A percentile compares a stretch with the other conserved stretches of the same genome.
These are phyloP conservation scores for Wickerhamomyces sp. DNA, from an alignment of 1,139 yeast species.

Conservation along the genomic window DNA sequence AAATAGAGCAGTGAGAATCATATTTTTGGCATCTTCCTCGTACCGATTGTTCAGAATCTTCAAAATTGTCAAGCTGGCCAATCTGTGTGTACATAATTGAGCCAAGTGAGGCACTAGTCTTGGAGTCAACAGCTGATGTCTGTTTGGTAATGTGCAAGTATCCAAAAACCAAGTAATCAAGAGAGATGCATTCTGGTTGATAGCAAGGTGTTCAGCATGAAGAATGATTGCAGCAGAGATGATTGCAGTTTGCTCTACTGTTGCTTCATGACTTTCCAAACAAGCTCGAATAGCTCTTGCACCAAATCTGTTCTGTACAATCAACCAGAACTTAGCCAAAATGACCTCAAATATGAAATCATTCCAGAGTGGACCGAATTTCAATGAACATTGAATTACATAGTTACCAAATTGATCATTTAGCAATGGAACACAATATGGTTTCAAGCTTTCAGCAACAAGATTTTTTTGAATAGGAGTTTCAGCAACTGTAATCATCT, in stretches of 20 bases:
- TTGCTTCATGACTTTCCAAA: conserved; percentile 66
- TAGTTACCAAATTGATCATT: conserved; percentile 97
- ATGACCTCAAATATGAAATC: conserved; percentile 87
- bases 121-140: conserved; percentile 51
- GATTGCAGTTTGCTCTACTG: conserved; percentile 64
- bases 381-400: conserved; percentile 89
- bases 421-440: conserved; percentile 80
- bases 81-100: conserved; percentile 72
- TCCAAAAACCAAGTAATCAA: conserved; percentile 93
- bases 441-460: conserved; percentile 68
- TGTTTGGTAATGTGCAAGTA: conserved; percentile 63
- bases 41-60: conserved; percentile 71
- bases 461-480: conserved; percentile 65
- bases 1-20: conserved; percentile 61
- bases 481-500: conserved; percentile 73
- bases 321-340: conserved; percentile 71
- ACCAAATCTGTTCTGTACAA: conserved; percentile 89
- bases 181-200: conserved; percentile 83
- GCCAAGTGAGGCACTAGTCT: conserved; percentile 59
- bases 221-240: conserved; percentile 78
- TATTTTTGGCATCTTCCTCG: conserved; percentile 57
- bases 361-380: conserved; percentile 83
- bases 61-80: conserved; percentile 78
- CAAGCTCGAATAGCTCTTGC: conserved; percentile 94
- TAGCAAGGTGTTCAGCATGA: conserved; percentile 74